phyloP scores from a whole-genome alignment of 257 asterid genomes.

The Forsythia suspensa region DNA sequence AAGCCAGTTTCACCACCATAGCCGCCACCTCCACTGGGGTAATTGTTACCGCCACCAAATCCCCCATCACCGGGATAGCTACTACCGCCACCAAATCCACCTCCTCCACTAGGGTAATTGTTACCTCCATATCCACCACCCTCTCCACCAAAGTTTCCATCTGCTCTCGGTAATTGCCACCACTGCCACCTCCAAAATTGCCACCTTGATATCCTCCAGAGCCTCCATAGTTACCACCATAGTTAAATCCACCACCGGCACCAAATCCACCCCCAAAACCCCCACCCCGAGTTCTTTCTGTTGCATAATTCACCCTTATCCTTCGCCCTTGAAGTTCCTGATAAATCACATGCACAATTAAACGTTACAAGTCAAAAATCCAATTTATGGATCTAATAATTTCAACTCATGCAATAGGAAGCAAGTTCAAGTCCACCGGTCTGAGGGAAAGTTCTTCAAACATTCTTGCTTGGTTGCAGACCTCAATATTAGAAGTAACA shows the following conservation, averaged over 20 bases:
- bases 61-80: conserved; percentile 30
- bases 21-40: conserved; percentile 30
- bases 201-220: conserved; percentile 29
- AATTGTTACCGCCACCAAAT: conserved; percentile 16
- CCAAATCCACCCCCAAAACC: conserved; percentile 53
- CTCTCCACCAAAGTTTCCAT: conserved; percentile 19
- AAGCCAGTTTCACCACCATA: conserved; percentile 27
- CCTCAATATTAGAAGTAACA: background rate
- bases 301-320: conserved; percentile 58
- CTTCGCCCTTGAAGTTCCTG: conserved; percentile 62
- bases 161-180: background rate
- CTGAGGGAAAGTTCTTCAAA: background rate
- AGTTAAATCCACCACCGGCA: conserved; percentile 27
- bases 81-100: conserved; percentile 26
- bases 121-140: conserved; percentile 6
- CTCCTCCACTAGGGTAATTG: background rate
- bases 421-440: background rate
- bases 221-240: conserved; percentile 23
- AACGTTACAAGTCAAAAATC: background rate
- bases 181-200: conserved; percentile 23
- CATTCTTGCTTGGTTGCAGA: background rate
- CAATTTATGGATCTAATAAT: background rate
- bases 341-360: background rate
- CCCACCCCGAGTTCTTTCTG: conserved; percentile 46
- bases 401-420: background rate